Percentiles rank a stretch among this genome's conserved stretches.
Evolutionary conservation across 2,329 filamentous ascomycete species (phyloP).

Genomic region (Lasiodiplodia sp.): DNA sequence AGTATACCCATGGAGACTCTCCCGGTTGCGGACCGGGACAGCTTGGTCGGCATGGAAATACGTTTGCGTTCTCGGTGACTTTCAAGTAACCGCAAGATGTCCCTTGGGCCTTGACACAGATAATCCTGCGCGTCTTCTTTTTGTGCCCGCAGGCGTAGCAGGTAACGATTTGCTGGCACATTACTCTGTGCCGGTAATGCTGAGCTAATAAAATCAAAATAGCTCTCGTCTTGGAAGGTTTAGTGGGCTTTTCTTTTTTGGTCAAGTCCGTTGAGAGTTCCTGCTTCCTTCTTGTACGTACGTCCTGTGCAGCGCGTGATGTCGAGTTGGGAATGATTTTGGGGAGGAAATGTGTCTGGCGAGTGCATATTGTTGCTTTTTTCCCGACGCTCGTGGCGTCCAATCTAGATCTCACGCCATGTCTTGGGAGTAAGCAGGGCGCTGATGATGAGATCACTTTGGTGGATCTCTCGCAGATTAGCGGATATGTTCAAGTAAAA

Average conservation of each 20-base stretch:
- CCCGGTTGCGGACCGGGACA: neutral
- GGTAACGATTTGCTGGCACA: neutral
- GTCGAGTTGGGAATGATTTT: neutral
- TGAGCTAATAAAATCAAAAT: neutral
- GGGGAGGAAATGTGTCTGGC: neutral
- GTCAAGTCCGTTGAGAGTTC: neutral
- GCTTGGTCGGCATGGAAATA: neutral
- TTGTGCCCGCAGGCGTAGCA: constrained; percentile 21
- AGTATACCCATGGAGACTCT: constrained; percentile 15
- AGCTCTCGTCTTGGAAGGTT: neutral
- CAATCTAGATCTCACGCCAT: constrained; percentile 11
- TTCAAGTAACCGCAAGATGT: neutral
- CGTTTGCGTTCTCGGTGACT: constrained; percentile 2
- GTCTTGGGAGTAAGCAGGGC: constrained; percentile 2
- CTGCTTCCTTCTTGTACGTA: neutral
- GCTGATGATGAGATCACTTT: neutral
- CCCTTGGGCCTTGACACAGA: constrained; percentile 6
- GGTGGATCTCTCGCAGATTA: neutral
- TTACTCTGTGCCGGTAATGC: neutral
- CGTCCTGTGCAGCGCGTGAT: neutral
- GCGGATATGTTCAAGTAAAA: neutral
- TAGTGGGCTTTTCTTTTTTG: too few relatives aligned
- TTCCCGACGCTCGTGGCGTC: neutral
- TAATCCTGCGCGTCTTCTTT: constrained; percentile 11
- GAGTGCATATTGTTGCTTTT: neutral